These are phyloP conservation scores for Centrapalus pauciflorus DNA, from an alignment of 129 eudicot species.

Conservation along the genomic window DNA sequence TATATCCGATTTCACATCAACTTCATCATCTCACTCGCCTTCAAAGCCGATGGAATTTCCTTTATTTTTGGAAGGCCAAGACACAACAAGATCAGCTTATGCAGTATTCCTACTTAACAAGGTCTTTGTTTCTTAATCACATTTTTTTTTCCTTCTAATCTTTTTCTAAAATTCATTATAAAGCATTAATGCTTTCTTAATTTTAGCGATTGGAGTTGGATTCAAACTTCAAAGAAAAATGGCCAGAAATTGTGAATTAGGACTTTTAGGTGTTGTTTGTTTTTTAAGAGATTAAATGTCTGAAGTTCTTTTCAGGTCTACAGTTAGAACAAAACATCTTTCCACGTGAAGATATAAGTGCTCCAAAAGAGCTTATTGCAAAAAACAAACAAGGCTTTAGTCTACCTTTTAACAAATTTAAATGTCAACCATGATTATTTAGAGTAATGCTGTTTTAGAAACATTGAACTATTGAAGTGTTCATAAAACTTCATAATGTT, in stretches of 20 bases:
- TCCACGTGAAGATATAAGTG: no score
- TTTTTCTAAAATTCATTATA: not conserved
- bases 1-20: constrained; percentile 24
- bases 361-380: no score
- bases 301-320: no score
- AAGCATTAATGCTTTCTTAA: not conserved
- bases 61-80: constrained; percentile 73
- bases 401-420: not conserved
- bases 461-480: no score
- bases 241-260: not conserved
- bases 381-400: no score
- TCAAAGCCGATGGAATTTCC: constrained; percentile 57
- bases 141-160: not conserved
- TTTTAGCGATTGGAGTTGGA: not conserved
- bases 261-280: no score
- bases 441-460: no score
- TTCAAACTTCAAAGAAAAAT: not conserved
- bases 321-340: no score
- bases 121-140: constrained; percentile 28
- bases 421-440: no score
- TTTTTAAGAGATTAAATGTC: no score
- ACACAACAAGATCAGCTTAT: constrained; percentile 75
- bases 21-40: constrained; percentile 19
- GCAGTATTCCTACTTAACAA: constrained; percentile 75
- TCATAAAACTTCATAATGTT: no score